These are phyloP conservation scores for Apiosordaria backusii DNA, from an alignment of 495 filamentous ascomycete genomes.

Conservation along the genomic window DNA sequence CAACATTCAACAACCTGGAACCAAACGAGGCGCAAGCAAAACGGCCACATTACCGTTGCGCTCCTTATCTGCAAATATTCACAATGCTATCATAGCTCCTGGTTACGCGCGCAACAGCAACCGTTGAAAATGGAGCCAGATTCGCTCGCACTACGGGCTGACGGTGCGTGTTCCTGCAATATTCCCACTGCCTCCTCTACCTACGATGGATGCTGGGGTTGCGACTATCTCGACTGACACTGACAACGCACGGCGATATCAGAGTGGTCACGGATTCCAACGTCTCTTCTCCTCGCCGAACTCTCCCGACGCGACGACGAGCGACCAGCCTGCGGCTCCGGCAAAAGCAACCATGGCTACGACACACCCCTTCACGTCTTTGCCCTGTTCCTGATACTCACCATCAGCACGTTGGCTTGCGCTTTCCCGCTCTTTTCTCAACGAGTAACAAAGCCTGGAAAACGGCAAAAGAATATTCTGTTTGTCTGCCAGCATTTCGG, in stretches of 20 bases:
- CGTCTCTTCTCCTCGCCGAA: slow-evolving; percentile 50
- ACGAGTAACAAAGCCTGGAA: slow-evolving; percentile 39
- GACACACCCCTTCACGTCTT: slow-evolving; percentile 68
- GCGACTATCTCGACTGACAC: neutral
- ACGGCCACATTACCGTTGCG: neutral
- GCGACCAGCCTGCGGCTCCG: slow-evolving; percentile 61
- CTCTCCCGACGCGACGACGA: slow-evolving; percentile 42
- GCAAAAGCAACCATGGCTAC: slow-evolving; percentile 52
- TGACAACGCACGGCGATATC: no score
- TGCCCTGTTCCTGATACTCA: slow-evolving; percentile 72
- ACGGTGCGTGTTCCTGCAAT: neutral
- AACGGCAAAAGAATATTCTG: slow-evolving; percentile 50
- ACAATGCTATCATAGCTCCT: neutral
- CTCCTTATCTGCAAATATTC: neutral
- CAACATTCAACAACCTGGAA: neutral
- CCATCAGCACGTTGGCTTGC: slow-evolving; percentile 65
- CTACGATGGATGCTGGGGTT: no score
- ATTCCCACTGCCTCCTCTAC: no score
- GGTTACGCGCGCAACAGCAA: neutral
- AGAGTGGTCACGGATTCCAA: slow-evolving; percentile 48
- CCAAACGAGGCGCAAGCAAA: neutral
- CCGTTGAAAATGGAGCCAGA: neutral
- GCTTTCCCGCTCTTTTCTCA: slow-evolving; percentile 57
- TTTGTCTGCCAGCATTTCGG: slow-evolving; percentile 82
- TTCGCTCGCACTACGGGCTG: neutral